A percentile compares a stretch with the other conserved stretches of the same genome.
phyloP scores from a whole-genome alignment of 1,139 yeast genomes.

The Yamadazyma kanchanaburiensis region DNA sequence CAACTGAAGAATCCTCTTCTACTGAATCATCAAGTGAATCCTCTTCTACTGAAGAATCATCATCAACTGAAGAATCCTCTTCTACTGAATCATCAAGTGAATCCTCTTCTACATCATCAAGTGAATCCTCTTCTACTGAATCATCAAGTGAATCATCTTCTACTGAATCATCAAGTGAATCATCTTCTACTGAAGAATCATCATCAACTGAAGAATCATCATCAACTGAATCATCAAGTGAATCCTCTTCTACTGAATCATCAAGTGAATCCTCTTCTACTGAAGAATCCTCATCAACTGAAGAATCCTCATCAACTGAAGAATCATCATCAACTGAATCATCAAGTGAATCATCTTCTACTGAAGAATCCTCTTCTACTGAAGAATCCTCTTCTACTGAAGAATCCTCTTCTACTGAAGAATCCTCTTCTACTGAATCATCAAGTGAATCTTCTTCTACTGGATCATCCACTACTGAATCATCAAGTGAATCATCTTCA shows the following conservation, averaged over 20 bases:
- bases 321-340: no score
- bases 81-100: neutral
- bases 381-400: no score
- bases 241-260: no score
- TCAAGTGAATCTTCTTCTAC: no score
- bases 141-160: neutral
- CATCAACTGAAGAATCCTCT: neutral
- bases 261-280: no score
- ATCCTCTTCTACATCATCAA: neutral
- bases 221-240: no score
- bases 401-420: conserved; percentile 6
- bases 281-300: no score
- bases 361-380: no score
- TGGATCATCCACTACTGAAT: conserved; percentile 1
- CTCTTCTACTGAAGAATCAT: neutral
- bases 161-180: conserved; percentile 4
- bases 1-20: neutral
- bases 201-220: neutral
- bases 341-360: no score
- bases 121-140: neutral
- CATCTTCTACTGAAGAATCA: neutral
- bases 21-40: neutral
- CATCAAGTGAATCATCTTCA: conserved; percentile 1
- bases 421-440: no score
- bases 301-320: conserved; percentile 5